Base-by-base conservation (phyloP, 805 yeast genomes). In the Spathaspora passalidarum region DNA sequence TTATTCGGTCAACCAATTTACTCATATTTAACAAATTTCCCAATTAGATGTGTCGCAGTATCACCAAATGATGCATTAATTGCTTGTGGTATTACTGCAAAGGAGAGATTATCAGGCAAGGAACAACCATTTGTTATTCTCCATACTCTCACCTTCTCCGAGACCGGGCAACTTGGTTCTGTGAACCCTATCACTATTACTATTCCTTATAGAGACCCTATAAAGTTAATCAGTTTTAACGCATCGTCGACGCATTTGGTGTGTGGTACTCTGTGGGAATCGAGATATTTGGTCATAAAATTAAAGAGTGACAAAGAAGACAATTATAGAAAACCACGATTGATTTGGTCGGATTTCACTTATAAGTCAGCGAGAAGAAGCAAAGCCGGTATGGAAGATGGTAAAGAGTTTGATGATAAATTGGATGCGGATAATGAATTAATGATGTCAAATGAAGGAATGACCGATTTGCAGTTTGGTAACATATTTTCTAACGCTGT, bases 131-230 rank as follows among this genome's bases (percentile, higher is more conserved):
- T 88, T 54, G 76, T 89, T 4, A 79, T 83, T 3, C 65, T 88
- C 38, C 84, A 84, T 49, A 71, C 69, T 18, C 39, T 71, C 3
- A 43, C 46, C 11, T 14, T 51, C 13, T 42, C 54, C 2, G 42
- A 22, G 23, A 34, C 39, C 4, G 53, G 47, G 1, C 29, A 9
- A 5, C 43, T 63, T 6, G 49, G 46, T 5, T 53, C 68, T 19
- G 80, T 76, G 3, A 80, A 78, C 36, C 85, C 88, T 2, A 75
- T 84, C 8, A 81, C 90, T 1, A 81, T 90, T 25, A 84, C 95
- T 0, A 73, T 88, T 42, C 97, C 97, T 0, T 89, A 88, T 62
- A 67, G 88, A 23, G 97, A 92, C 61, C 95, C 96, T 1, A 80
- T 91, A 34, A 84, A 84, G 51, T 72, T 85, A 2, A 63, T 91